Conservation (phyloP, 768 basidiomycete genomes). For the Psilocybe subaeruginosa region DNA sequence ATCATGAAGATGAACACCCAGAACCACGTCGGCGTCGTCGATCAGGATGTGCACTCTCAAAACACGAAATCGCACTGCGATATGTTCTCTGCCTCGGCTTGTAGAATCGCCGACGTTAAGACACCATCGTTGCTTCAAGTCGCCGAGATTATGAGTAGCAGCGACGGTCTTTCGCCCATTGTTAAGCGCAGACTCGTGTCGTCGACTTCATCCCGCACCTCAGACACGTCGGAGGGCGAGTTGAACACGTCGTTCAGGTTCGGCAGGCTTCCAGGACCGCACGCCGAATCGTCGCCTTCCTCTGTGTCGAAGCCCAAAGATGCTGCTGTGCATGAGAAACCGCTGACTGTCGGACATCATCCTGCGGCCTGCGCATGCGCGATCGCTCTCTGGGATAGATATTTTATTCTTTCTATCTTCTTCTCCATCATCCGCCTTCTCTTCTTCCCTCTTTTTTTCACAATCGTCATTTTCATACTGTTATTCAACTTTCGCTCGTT, state of each 20-base stretch:
- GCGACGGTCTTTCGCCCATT: neutral
- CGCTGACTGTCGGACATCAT: conserved; percentile 76
- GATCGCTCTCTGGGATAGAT: conserved; percentile 4
- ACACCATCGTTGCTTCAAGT: conserved; percentile 24
- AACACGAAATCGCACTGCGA: conserved; percentile 23
- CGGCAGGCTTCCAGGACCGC: conserved; percentile 48
- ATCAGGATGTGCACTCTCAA: neutral
- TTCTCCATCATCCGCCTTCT: too few relatives aligned
- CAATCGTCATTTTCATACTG: too few relatives aligned
- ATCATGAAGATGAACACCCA: conserved; percentile 4
- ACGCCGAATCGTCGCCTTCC: conserved; percentile 19
- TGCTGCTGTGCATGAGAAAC: conserved; percentile 8
- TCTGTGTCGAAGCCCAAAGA: conserved; percentile 7
- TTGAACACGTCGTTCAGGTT: conserved; percentile 78
- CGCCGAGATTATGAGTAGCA: neutral
- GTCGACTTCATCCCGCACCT: conserved; percentile 40
- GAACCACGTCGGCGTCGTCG: neutral
- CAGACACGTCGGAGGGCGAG: conserved; percentile 66
- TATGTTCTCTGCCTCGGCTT: conserved; percentile 24
- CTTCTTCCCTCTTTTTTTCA: too few relatives aligned
- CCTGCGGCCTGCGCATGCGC: conserved; percentile 57
- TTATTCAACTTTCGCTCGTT: too few relatives aligned
- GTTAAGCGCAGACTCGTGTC: neutral
- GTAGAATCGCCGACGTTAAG: conserved; percentile 34
- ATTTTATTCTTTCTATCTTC: neutral